Conservation (phyloP, 352 stramenopile species). For the Phytophthora niederhauseri region DNA sequence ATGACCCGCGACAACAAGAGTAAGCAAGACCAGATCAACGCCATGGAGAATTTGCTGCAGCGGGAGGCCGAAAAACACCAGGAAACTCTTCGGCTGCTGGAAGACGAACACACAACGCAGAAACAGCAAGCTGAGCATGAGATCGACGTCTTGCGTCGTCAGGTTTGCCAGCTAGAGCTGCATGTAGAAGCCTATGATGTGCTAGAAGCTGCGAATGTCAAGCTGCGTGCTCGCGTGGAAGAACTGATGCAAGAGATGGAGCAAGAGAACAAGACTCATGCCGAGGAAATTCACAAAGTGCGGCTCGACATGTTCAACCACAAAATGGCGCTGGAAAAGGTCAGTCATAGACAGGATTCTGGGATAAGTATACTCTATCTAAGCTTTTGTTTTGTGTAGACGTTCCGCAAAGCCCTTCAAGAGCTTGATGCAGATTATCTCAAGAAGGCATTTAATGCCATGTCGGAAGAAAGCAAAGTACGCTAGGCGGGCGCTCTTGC, state of each 20-base stretch:
- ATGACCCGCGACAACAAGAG: constrained; percentile 73
- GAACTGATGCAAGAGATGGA: constrained; percentile 73
- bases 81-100: constrained; percentile 56
- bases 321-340: constrained; percentile 86
- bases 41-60: constrained; percentile 66
- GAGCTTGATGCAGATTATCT: constrained; percentile 81
- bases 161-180: constrained; percentile 64
- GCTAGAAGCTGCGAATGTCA: constrained; percentile 60
- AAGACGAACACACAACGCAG: constrained; percentile 67
- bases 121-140: constrained; percentile 64
- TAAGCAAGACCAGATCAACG: constrained; percentile 75
- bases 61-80: constrained; percentile 72
- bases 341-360: constrained; percentile 1
- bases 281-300: constrained; percentile 80
- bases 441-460: constrained; percentile 83
- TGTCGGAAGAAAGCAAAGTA: constrained; percentile 85
- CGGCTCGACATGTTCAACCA: constrained; percentile 86
- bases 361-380: neutral
- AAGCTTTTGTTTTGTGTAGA: constrained; percentile 33
- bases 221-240: constrained; percentile 60
- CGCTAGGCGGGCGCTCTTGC: neutral
- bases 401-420: constrained; percentile 75
- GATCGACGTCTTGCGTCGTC: constrained; percentile 61
- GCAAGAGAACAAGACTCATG: constrained; percentile 62
- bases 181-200: constrained; percentile 79